These are phyloP conservation scores for Coemansia sp. DNA, from an alignment of 192 early-diverging fungal genomes.

Conservation along the genomic window DNA sequence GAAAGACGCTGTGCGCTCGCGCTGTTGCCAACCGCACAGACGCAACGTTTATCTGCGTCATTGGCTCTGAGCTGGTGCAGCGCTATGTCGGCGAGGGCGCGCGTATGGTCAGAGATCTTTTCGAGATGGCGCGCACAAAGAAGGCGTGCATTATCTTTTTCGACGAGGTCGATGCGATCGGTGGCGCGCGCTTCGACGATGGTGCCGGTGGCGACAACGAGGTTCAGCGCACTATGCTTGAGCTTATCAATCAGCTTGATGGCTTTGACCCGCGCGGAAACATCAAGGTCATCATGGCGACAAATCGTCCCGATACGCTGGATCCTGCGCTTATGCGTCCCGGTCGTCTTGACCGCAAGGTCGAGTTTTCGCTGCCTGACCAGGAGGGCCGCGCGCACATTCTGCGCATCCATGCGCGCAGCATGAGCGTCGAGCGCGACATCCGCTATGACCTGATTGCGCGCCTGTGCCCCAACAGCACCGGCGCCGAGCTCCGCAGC, in stretches of 20 bases:
- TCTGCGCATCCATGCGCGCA: constrained; percentile 96
- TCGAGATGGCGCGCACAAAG: constrained; percentile 99
- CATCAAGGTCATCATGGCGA: constrained; percentile 99
- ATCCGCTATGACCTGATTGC: constrained; percentile 99
- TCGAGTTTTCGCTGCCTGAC: constrained; percentile 97
- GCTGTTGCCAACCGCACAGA: constrained; percentile 99
- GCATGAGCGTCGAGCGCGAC: constrained; percentile 98
- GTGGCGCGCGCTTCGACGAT: constrained; percentile 96
- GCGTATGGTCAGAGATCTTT: constrained; percentile 98
- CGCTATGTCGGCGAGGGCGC: constrained; percentile 99
- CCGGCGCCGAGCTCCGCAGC: constrained; percentile 95
- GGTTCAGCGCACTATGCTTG: constrained; percentile 99
- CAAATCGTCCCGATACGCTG: constrained; percentile 96
- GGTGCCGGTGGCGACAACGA: constrained; percentile 99
- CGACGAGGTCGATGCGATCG: constrained; percentile 99
- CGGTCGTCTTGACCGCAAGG: constrained; percentile 96
- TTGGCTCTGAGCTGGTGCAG: constrained; percentile 99
- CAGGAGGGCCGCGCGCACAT: constrained; percentile 95
- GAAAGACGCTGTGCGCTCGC: constrained; percentile 96
- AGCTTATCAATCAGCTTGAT: constrained; percentile 98
- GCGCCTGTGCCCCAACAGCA: constrained; percentile 96
- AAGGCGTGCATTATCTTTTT: constrained; percentile 99
- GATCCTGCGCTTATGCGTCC: constrained; percentile 97
- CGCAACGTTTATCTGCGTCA: constrained; percentile 99
- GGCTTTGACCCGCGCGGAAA: constrained; percentile 99